Base-by-base conservation (phyloP, 192 early-diverging fungal genomes). In the Coemansia sp. region DNA sequence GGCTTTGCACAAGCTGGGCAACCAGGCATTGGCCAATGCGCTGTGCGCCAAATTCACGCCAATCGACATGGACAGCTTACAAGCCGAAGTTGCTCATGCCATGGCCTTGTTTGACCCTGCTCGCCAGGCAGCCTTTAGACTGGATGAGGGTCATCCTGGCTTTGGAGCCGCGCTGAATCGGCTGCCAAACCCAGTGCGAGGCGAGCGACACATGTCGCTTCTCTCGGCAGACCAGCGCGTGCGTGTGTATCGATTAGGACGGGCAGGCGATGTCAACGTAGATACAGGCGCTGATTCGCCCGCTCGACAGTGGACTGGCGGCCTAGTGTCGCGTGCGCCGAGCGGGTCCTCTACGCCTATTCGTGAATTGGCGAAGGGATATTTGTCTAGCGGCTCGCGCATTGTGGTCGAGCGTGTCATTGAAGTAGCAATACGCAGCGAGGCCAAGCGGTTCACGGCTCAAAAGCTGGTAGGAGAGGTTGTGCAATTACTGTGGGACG, bases 31-130 rank as follows among this genome's bases (percentile, higher is more conserved):
- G 9, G 32, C 51, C 0, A 66, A 74, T 34, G 77, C 77, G 31
- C 77, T 79, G 45, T 79, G 77, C 39, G 72, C 64, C 39, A 79
- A 79, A 62, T 79, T 62, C 60, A 71, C 77, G 10, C 78, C 78
- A 10, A 66, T 76, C 14, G 73, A 80, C 42, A 50, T 69, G 0
- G 74, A 76, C 48, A 45, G 66, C 2, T 23, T 80, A 53, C 48
- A 58, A 10, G 67, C 65, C 29, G 65, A 64, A 27, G 67, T 76
- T 8, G 46, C 31, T 17, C 5, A 59, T 2, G 39, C 63, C 6
- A 36, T 57, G 29, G 31, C 53, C 53, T n/a, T 31, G 53, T 15
- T 17, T 4, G 53, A 32, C 29, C 27, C 11, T 17, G 11, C 53
- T 7, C 15, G 14, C 29, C 53, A 57, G 53, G 29, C 27, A 3